Conservation (phyloP, 2,329 filamentous ascomycete genomes). For the Talaromyces rugulosus region DNA sequence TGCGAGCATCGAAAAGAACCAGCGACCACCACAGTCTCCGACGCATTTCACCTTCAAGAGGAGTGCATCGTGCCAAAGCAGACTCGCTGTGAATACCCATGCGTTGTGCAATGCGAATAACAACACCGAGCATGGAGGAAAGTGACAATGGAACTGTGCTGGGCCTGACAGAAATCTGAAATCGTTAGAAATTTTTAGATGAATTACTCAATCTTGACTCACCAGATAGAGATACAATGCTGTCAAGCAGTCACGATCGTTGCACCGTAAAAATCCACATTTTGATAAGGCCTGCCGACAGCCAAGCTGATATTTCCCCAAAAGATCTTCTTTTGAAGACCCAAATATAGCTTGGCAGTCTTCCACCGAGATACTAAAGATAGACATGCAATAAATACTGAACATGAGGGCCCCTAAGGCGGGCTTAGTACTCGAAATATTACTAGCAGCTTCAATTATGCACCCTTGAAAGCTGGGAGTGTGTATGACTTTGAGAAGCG, state of each 20-base stretch:
- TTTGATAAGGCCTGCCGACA: constrained; percentile 46
- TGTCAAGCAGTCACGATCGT: constrained; percentile 45
- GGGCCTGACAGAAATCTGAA: constrained; percentile 53
- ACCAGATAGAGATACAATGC: constrained; percentile 54
- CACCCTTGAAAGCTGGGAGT: constrained; percentile 61
- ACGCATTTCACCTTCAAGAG: constrained; percentile 65
- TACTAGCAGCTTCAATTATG: constrained; percentile 59
- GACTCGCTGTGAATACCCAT: constrained; percentile 66
- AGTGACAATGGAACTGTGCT: constrained; percentile 57
- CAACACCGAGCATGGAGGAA: constrained; percentile 61
- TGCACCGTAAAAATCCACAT: constrained; percentile 38
- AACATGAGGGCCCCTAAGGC: constrained; percentile 66
- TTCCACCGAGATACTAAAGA: constrained; percentile 51
- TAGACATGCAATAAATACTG: constrained; percentile 61
- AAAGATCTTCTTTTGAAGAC: constrained; percentile 33
- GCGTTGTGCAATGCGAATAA: constrained; percentile 63
- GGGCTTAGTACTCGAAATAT: constrained; percentile 51
- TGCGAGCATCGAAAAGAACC: constrained; percentile 63
- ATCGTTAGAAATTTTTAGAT: constrained; percentile 19
- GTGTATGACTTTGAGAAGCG: constrained; percentile 65
- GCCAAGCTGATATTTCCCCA: constrained; percentile 41
- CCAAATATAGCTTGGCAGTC: constrained; percentile 48
- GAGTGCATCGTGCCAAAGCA: constrained; percentile 36
- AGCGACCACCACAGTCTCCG: constrained; percentile 71
- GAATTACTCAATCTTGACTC: constrained; percentile 21